Evolutionary conservation across 768 basidiomycete species (phyloP).

Genomic region (Suillus subluteus): DNA sequence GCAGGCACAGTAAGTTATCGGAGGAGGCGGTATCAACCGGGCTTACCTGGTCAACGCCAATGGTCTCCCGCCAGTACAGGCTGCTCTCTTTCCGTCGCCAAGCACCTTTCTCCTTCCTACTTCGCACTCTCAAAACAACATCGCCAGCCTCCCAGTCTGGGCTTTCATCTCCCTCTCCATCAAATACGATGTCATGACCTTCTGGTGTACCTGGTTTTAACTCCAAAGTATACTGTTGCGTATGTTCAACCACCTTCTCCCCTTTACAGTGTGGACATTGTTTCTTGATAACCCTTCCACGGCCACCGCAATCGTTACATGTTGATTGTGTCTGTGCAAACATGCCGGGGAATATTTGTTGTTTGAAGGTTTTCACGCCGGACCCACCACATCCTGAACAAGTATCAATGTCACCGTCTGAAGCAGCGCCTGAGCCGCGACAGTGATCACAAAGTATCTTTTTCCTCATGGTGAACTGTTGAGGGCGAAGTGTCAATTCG

Average conservation of each 20-base stretch:
- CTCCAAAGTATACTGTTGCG: constrained; percentile 83
- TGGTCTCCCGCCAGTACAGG: constrained; percentile 90
- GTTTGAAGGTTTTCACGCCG: constrained; percentile 83
- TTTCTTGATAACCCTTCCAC: constrained; percentile 77
- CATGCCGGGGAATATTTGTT: constrained; percentile 97
- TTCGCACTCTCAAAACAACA: constrained; percentile 83
- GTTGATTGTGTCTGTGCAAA: constrained; percentile 85
- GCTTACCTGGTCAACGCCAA: constrained; percentile 83
- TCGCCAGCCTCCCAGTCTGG: constrained; percentile 98
- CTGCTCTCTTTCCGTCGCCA: constrained; percentile 91
- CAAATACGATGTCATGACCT: constrained; percentile 89
- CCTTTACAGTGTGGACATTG: constrained; percentile 84
- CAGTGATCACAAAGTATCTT: constrained; percentile 95
- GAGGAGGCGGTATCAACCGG: neutral
- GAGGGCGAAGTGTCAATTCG: constrained; percentile 14
- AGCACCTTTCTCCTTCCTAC: constrained; percentile 73
- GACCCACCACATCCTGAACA: constrained; percentile 84
- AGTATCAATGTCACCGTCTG: constrained; percentile 84
- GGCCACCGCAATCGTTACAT: constrained; percentile 84
- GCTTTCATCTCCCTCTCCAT: constrained; percentile 95
- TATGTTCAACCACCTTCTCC: constrained; percentile 79
- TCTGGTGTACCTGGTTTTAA: constrained; percentile 90
- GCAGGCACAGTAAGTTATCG: neutral
- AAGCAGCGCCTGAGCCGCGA: constrained; percentile 92
- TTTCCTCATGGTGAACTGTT: constrained; percentile 90